Conservation (phyloP, 208 protist genomes). For the Hexamita inflata region DNA sequence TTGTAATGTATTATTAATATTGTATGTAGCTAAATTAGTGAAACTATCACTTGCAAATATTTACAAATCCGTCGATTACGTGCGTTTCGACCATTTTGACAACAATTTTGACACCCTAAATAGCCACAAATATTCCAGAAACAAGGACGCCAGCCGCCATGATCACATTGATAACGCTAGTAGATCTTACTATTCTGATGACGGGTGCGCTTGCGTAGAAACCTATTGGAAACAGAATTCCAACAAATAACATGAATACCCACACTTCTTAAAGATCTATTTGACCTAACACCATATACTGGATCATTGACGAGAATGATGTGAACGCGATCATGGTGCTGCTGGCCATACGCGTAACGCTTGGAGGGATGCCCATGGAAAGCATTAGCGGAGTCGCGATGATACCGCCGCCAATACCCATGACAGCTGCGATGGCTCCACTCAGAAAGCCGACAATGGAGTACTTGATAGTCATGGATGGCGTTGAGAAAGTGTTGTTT, state of each 20-base stretch:
- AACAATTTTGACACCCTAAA: too few relatives aligned
- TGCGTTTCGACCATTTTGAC: too few relatives aligned
- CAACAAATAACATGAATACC: slow-evolving; percentile 8
- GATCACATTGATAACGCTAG: too few relatives aligned
- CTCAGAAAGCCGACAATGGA: neutral
- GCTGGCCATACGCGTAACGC: neutral
- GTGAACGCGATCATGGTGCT: slow-evolving; percentile 23
- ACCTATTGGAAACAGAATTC: neutral
- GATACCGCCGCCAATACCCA: slow-evolving; percentile 8
- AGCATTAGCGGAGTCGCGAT: neutral
- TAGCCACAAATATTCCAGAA: too few relatives aligned
- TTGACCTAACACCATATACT: neutral
- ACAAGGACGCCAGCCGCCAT: too few relatives aligned
- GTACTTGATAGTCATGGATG: too few relatives aligned
- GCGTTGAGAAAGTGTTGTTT: too few relatives aligned
- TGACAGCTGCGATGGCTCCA: neutral
- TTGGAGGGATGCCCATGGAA: slow-evolving; percentile 1
- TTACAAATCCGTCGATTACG: too few relatives aligned
- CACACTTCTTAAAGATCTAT: neutral
- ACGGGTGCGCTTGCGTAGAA: neutral
- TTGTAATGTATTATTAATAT: too few relatives aligned
- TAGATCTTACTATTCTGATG: neutral
- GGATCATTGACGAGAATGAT: neutral
- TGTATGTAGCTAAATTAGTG: too few relatives aligned
- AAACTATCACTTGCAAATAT: too few relatives aligned